Base-by-base conservation (phyloP, 306 rosid genomes). In the Lathyrus oleraceus region DNA sequence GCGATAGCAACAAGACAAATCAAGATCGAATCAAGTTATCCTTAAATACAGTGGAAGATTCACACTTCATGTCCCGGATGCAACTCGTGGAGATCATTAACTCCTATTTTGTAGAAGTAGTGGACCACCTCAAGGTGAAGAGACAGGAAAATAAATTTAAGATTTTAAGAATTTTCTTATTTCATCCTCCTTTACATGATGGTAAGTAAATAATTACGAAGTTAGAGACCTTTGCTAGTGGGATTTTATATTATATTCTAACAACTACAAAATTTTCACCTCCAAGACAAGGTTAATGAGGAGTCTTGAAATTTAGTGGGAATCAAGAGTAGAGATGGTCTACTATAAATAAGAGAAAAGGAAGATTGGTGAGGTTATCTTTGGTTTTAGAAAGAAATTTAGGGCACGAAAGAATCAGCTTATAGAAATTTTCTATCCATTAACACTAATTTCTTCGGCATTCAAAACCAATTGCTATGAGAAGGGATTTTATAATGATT, bases 131-230 rank as follows among this genome's bases (percentile, higher is more conserved):
- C 53, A 15, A 47, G 53, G 53, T 47, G 53, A 15, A 47, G 21
- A 10, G 54, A 7, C 1, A 10, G 23, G 54, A 25, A 25, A 2
- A 25, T 25, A 25, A 16, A 48, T 14, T 4, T 14, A 48, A 6
- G 11, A 8, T 7, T 15, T 48, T 15, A 48, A 16, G 54, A 21
- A 48, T 43, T 43, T 43, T 16, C 11, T 48, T 3, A 48, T 48
- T 48, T 48, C 43, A 59, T 27, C 65, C 65, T 59, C n/a, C 12
- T 14, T 14, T 59, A 27, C 65, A 30, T 27, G 39, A 57, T n/a
- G 40, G 20, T 27, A 59, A 59, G 65, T 60, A 43, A 60, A 60
- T n/a, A 35, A 45, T 36, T 19, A 35, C 0, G 25, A 48, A 51
- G 57, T 51, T 51, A 4, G 57, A 51, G 52, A 45, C 52, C 52